Evolutionary conservation across 2,329 filamentous ascomycete species (phyloP).

Genomic region (Elsinoe australis): DNA sequence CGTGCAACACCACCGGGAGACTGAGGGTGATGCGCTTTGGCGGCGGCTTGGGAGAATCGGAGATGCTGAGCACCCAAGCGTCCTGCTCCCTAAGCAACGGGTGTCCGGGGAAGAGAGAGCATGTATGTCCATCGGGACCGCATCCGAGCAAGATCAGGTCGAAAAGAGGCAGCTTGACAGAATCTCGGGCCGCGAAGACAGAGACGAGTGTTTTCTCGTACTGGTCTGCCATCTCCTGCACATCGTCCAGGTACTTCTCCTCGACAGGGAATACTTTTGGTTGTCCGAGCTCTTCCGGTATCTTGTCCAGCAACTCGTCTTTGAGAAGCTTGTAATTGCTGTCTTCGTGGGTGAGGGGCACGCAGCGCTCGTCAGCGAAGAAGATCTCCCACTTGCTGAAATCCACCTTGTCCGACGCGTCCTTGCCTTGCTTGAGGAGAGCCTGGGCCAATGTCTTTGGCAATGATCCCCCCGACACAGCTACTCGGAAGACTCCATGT

Average conservation of each 20-base stretch:
- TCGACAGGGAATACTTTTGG: conserved; percentile 78
- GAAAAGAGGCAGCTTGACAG: conserved; percentile 89
- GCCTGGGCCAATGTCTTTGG: conserved; percentile 81
- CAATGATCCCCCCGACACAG: conserved; percentile 86
- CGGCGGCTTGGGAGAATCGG: conserved; percentile 91
- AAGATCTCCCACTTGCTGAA: conserved; percentile 96
- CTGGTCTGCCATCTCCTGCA: conserved; percentile 84
- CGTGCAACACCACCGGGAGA: conserved; percentile 81
- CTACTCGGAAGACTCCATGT: conserved; percentile 81
- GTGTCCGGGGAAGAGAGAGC: conserved; percentile 89
- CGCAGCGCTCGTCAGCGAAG: conserved; percentile 94
- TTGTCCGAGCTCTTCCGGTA: conserved; percentile 57
- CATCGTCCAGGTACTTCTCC: conserved; percentile 58
- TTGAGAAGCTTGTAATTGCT: conserved; percentile 91
- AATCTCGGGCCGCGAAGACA: conserved; percentile 85
- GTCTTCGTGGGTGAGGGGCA: conserved; percentile 83
- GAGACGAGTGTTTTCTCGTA: conserved; percentile 84
- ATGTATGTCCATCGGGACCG: conserved; percentile 94
- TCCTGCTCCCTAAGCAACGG: conserved; percentile 74
- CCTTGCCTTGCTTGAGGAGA: conserved; percentile 52
- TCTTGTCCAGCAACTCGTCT: conserved; percentile 78
- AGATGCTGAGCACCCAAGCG: conserved; percentile 87
- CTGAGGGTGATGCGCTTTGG: conserved; percentile 85
- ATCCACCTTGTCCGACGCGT: conserved; percentile 53
- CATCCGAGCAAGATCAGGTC: conserved; percentile 89